Conservation (phyloP, 331 rosid species). For the Quercus phellos region DNA sequence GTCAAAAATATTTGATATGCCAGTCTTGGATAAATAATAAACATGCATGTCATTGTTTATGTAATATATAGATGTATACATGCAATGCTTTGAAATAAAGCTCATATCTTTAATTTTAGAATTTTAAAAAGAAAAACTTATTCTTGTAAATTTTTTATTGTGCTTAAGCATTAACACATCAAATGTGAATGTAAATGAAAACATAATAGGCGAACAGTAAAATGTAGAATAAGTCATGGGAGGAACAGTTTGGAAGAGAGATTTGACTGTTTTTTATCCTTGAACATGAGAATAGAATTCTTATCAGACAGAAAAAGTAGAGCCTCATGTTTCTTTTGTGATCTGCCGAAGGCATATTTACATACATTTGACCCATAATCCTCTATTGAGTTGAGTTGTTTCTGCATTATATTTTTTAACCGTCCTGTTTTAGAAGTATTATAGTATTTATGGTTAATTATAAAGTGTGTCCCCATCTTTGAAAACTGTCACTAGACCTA, state of each 20-base stretch:
- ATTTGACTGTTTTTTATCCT: not conserved
- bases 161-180: not conserved
- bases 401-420: not conserved
- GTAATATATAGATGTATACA: not conserved
- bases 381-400: not conserved
- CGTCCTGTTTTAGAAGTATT: not conserved
- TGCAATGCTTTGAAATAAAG: not conserved
- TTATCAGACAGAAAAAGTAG: not conserved
- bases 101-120: not conserved
- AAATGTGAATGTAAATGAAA: not conserved
- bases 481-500: not conserved
- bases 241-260: not conserved
- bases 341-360: not conserved
- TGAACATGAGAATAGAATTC: not conserved
- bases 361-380: not conserved
- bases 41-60: not conserved
- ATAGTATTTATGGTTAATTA: not conserved
- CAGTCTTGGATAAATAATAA: not conserved
- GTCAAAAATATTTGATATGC: not conserved
- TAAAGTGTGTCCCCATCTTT: not conserved
- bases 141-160: not conserved
- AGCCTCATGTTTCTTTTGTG: not conserved
- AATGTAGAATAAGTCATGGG: not conserved
- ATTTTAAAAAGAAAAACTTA: not conserved
- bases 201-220: not conserved